A percentile compares a stretch with the other conserved stretches of the same genome.
phyloP scores from a whole-genome alignment of 129 eudicot species.

The Saposhnikovia divaricata region DNA sequence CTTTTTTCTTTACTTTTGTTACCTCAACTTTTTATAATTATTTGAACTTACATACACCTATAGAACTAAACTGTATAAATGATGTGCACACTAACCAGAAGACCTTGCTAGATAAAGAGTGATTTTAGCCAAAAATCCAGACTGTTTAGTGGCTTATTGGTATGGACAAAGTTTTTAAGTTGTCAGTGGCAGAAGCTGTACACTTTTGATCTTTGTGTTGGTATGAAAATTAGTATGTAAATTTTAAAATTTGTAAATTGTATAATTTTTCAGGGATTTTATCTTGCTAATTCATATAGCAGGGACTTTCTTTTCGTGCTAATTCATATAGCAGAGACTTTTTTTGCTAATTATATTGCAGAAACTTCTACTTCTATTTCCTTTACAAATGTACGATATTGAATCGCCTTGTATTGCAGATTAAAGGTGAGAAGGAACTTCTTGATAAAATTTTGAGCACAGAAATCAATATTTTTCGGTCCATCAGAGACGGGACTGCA shows the following conservation, averaged over 20 bases:
- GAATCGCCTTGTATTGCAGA: slow-evolving; percentile 27
- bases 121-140: neutral
- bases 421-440: slow-evolving; percentile 92
- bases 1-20: too few relatives aligned
- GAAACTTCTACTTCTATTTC: neutral
- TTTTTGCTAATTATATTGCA: neutral
- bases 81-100: neutral
- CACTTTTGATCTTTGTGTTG: neutral
- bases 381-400: neutral
- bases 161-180: neutral
- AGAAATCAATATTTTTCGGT: slow-evolving; percentile 76
- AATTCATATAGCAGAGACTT: neutral
- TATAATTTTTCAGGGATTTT: neutral
- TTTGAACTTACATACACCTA: neutral
- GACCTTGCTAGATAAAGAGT: neutral
- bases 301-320: neutral
- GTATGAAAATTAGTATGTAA: neutral
- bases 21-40: neutral
- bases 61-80: neutral
- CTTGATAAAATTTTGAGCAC: slow-evolving; percentile 87
- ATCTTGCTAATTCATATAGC: neutral
- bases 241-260: neutral
- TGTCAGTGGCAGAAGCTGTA: neutral
- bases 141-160: neutral
- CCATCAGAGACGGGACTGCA: slow-evolving; percentile 91